Conservation (phyloP, 352 stramenopile species). For the Aphanomyces invadans region DNA sequence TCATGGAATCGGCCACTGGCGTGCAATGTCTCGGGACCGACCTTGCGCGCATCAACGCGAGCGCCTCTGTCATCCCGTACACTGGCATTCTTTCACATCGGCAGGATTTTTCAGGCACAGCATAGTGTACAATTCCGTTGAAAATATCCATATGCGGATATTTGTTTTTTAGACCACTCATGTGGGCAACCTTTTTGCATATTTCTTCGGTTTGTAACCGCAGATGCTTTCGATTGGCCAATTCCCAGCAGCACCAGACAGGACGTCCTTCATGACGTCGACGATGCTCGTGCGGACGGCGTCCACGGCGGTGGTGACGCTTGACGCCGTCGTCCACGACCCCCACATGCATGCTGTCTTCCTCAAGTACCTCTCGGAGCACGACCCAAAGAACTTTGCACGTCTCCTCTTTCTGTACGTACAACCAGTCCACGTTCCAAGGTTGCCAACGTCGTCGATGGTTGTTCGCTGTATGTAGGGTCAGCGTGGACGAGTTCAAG, state of each 20-base stretch:
- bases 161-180: not conserved
- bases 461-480: no score
- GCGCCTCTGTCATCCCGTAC: no score
- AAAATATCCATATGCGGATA: not conserved
- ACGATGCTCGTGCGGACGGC: not conserved
- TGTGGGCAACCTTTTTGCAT: not conserved
- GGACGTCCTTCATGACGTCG: not conserved
- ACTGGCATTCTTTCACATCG: no score
- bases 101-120: no score
- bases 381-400: conserved; percentile 64
- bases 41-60: no score
- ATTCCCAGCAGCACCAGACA: not conserved
- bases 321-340: conserved; percentile 66
- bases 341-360: conserved; percentile 72
- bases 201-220: not conserved
- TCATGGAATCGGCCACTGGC: no score
- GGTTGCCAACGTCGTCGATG: no score
- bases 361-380: conserved; percentile 60
- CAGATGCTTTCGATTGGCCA: not conserved
- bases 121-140: no score
- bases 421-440: not conserved
- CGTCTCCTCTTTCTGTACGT: conserved; percentile 70
- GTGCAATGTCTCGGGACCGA: no score
- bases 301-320: conserved; percentile 31
- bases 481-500: conserved; percentile 85